Base-by-base conservation (phyloP, 179 eudicot species). In the Spinacia oleracea region DNA sequence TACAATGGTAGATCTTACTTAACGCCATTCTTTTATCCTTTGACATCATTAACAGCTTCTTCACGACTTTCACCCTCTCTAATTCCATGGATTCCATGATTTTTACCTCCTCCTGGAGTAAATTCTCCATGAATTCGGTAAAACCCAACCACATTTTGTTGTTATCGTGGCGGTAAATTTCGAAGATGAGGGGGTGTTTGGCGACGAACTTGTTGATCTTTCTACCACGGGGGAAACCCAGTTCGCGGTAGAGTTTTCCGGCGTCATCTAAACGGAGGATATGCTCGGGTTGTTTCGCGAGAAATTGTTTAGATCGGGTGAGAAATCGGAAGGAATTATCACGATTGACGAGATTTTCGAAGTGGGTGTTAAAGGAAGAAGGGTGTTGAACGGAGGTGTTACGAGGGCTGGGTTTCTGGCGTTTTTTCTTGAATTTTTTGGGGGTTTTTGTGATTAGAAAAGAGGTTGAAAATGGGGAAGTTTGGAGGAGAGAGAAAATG, bases 161-260 rank as follows among this genome's bases (percentile, higher is more conserved):
- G 70, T 92, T 90, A 9, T 74, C 14, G 25, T 93, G 98, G 45
- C 98, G 94, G 69, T 96, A 90, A 66, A 89, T 83, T 45, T 93
- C 85, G 77, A 90, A 84, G 10, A 96, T 77, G n/a, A 88, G 84
- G 2, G 98, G 97, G 85, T 96, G 97, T 60, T 82, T 85, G 32
- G 81, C 83, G 27, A 92, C 77, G 65, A 78, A 90, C 59, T 83
- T 88, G 58, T 82, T 73, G 38, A 93, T 88, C 58, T 93, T 93
- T 29, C 97, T 90, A 56, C 96, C 99, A 25, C 99, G 96, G 43
- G 96, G 91, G 38, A 96, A 93, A 6, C 99, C 99, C 70, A 96
- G 79, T 81, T 93, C 93, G 21, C 91, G 92, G 85, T 84, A 82
- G 80, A 92, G 96, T 73, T 93, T 96, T 0, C 94, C 94, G 55